Base-by-base conservation (phyloP, 179 eudicot genomes). In the Camellia oleifera region DNA sequence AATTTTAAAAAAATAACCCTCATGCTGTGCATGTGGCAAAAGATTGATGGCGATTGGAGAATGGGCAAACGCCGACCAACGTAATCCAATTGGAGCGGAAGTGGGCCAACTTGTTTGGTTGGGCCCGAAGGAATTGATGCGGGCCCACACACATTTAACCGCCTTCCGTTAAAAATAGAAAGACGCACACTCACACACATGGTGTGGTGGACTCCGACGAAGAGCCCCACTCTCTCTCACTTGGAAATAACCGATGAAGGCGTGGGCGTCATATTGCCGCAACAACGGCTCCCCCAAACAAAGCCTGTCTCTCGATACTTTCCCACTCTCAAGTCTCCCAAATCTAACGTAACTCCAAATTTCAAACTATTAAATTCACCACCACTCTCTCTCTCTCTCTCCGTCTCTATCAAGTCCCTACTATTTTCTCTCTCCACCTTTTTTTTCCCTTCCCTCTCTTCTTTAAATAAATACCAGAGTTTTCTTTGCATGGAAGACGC, bases 371-470 rank as follows among this genome's bases (percentile, higher is more conserved):
- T 13, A 14, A 20, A 11, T 26, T 71, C 75, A n/a, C 53, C 5
- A 2, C 23, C 32, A 26, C 74, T 48, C 56, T 70, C 56, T 46
- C 74, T 44, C 72, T 46, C 74, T 44, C 72, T 18, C 54, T 45
- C 9, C n/a, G 2, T 45, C 52, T 46, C 69, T 65, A 32, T 32
- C 40, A 32, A 32, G 40, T 32, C 40, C 1, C 40, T 32, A 52
- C 7, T 52, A 52, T 52, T 11, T 15, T 60, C 20, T 60, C 23
- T 60, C 18, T 60, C 63, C 17, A 18, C 17, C 63, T 60, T 4
- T 7, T 3, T 7, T 17, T 17, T 72, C 6, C 11, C 68, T 78
- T 69, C 74, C 80, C 80, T 56, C 81, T 69, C 57, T 48, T 69
- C 68, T 78, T 56, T 23, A 78, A 54, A 78, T 23, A 78, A 54